Conservation (phyloP, 768 basidiomycete genomes). For the Lactifluus rugatus region DNA sequence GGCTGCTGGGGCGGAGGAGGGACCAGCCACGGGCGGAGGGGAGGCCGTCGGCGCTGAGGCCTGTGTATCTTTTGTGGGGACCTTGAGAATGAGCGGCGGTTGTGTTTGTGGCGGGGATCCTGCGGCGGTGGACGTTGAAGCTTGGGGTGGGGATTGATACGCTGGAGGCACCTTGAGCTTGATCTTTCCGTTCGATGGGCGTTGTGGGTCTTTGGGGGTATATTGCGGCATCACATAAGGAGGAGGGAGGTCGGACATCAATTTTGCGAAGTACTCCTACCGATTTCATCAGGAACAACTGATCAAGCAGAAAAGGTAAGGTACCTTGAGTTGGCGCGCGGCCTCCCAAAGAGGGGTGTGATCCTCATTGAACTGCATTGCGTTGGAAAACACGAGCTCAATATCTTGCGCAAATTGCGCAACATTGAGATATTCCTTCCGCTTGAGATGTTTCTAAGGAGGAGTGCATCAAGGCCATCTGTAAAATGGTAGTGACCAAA, state of each 20-base stretch:
- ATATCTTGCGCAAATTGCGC: conserved; percentile 77
- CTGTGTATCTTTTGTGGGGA: conserved; percentile 3
- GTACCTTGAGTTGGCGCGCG: conserved; percentile 54
- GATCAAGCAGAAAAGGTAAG: conserved; percentile 20
- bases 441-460: conserved; percentile 65
- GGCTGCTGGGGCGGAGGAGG: conserved; percentile 15
- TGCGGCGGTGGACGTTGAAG: conserved; percentile 19
- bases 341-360: conserved; percentile 78
- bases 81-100: conserved; percentile 21
- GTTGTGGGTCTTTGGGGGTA: conserved; percentile 33
- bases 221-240: conserved; percentile 59
- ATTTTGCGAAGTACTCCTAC: conserved; percentile 62
- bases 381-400: conserved; percentile 85
- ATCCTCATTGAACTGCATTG: conserved; percentile 80
- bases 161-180: conserved; percentile 56
- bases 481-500: conserved; percentile 17
- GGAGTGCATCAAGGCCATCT: background rate
- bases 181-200: conserved; percentile 41
- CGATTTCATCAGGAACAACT: conserved; percentile 8
- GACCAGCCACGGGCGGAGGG: conserved; percentile 19
- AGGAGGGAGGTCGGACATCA: conserved; percentile 70
- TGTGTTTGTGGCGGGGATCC: conserved; percentile 22
- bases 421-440: conserved; percentile 60
- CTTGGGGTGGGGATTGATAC: conserved; percentile 26
- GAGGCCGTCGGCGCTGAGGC: conserved; percentile 17